Base-by-base conservation (phyloP, 352 stramenopile genomes). In the Globisporangium nagaii region DNA sequence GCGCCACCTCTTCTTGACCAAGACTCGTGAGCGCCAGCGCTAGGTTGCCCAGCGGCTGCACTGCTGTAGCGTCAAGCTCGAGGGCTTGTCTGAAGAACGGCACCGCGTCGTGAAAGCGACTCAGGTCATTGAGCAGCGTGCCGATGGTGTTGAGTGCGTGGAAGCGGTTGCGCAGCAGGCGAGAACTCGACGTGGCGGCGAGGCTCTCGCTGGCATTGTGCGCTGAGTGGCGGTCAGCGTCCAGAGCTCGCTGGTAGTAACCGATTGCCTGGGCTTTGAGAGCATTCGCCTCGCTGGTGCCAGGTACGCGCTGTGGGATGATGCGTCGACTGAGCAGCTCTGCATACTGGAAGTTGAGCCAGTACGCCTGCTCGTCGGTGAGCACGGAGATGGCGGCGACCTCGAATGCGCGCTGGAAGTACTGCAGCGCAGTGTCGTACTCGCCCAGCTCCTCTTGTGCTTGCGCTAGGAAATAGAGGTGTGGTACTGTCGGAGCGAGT, bases 61-160 rank as follows among this genome's bases (percentile, higher is more conserved):
- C 45, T 3, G 56, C 53, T 6, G 35, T 36, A 0, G 56, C 5
- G n/a, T 72, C 47, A 2, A 53, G 17, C 6, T 9, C 30, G 2
- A 51, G 41, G 17, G 64, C 60, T 1, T 25, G 28, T 17, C 61
- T 37, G 8, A 73, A 72, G 35, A 31, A 65, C 30, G 15, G 3
- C 2, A 66, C 24, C 0, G 67, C 43, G 2, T 58, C 24, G 0
- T 41, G 15, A 3, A 39, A 39, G 5, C 56, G 40, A 8, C 36
- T 24, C 0, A 66, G 25, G 15, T 66, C 56, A 1, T 48, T 48
- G 8, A 60, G 30, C 17, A 71, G 35, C 24, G 63, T 19, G 10
- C 67, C 67, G 19, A 75, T 51, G 10, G 67, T 70, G 36, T 75
- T 75, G 46, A 58, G 52, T 15, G 45, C 46, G 25, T 70, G 56